phyloP scores from a whole-genome alignment of 1,139 yeast species.

The Hyphopichia wangnamkhiaoensis region DNA sequence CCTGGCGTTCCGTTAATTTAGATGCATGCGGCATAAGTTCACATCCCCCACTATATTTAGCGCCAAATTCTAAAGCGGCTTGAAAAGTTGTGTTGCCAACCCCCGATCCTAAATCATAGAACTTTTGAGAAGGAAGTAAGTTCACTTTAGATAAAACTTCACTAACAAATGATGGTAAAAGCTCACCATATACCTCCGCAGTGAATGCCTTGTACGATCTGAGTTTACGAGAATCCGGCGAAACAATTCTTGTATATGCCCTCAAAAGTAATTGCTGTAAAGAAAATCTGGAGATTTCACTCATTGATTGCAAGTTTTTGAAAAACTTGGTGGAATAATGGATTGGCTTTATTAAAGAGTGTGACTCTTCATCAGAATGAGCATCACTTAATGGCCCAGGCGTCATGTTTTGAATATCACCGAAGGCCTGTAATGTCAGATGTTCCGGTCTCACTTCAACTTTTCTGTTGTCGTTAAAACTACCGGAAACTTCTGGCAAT shows the following conservation, averaged over 20 bases:
- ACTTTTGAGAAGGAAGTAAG: constrained; percentile 53
- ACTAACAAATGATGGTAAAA: constrained; percentile 75
- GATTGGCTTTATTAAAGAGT: constrained; percentile 15
- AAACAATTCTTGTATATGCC: constrained; percentile 74
- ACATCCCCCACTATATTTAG: constrained; percentile 76
- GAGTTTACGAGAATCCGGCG: constrained; percentile 68
- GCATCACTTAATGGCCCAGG: not conserved
- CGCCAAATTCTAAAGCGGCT: constrained; percentile 86
- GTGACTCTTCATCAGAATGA: not conserved
- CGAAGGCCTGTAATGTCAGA: not conserved
- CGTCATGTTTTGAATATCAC: not conserved
- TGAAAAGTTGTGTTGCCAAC: constrained; percentile 92
- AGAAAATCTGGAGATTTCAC: constrained; percentile 53
- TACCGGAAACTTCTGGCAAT: too few species aligned
- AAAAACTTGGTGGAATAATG: constrained; percentile 29
- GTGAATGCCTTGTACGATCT: constrained; percentile 83
- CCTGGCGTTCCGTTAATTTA: constrained; percentile 61
- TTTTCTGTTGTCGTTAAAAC: too few species aligned
- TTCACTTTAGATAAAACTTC: constrained; percentile 67
- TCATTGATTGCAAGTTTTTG: constrained; percentile 30
- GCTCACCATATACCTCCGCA: constrained; percentile 88
- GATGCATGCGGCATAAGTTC: constrained; percentile 88
- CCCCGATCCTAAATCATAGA: constrained; percentile 89
- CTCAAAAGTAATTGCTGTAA: constrained; percentile 71
- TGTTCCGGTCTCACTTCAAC: too few species aligned